Percentiles rank a stretch among this genome's conserved stretches.
phyloP scores from a whole-genome alignment of 768 basidiomycete species.

The Boletus vinaceobasis region DNA sequence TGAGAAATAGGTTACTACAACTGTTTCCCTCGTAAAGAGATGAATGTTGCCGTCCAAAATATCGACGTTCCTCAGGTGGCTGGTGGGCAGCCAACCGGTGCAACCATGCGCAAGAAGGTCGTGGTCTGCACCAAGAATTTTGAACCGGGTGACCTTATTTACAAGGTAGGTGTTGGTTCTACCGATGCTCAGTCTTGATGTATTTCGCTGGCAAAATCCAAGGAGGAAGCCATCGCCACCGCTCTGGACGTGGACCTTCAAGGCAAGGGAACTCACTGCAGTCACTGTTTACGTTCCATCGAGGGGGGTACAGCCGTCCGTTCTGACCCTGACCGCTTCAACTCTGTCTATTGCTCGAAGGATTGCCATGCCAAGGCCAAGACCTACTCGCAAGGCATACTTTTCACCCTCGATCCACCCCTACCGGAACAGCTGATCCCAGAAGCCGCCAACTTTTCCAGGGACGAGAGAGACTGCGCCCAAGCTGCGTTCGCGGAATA shows the following conservation, averaged over 20 bases:
- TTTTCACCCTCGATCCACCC: constrained; percentile 66
- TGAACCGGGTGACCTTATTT: constrained; percentile 68
- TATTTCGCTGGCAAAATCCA: constrained; percentile 6
- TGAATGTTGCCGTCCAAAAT: constrained; percentile 60
- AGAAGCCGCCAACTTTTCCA: constrained; percentile 30
- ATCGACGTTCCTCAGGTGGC: constrained; percentile 24
- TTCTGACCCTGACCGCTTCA: constrained; percentile 49
- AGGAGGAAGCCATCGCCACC: constrained; percentile 76
- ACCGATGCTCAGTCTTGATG: background rate
- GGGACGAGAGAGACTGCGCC: constrained; percentile 50
- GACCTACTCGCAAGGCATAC: constrained; percentile 60
- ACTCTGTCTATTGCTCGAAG: constrained; percentile 69
- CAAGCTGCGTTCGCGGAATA: constrained; percentile 58
- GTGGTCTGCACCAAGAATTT: constrained; percentile 68
- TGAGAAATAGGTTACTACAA: constrained; percentile 65
- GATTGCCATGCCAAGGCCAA: constrained; percentile 57
- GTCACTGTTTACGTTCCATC: constrained; percentile 66
- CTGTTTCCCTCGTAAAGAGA: constrained; percentile 67
- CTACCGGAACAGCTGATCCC: constrained; percentile 45
- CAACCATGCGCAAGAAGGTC: constrained; percentile 43
- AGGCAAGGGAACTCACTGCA: constrained; percentile 63
- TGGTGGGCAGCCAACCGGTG: constrained; percentile 9
- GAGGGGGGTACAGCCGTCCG: constrained; percentile 43
- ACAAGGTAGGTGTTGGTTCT: constrained; percentile 47
- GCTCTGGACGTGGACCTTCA: constrained; percentile 72